A percentile compares a stretch with the other conserved stretches of the same genome.
Conservation (phyloP, 371 early-diverging fungal genomes). For the Mucor irregularis region DNA sequence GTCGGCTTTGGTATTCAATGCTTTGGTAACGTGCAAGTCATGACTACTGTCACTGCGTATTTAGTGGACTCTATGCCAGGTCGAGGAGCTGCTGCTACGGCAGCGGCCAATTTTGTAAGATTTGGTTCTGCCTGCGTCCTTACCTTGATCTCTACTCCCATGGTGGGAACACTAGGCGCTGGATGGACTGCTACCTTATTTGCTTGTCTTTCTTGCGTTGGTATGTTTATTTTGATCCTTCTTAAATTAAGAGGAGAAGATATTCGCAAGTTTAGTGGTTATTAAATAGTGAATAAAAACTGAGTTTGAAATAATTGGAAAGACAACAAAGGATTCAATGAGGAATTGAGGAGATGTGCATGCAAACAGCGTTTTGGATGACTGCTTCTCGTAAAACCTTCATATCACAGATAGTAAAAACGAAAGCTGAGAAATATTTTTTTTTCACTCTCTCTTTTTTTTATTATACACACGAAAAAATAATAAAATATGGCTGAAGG, state of each 20-base stretch:
- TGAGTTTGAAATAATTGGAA: too few relatives aligned
- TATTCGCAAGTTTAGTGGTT: conserved; percentile 11
- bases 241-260: conserved; percentile 14
- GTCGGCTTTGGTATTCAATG: conserved; percentile 44
- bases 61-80: conserved; percentile 43
- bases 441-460: background rate
- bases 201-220: conserved; percentile 12
- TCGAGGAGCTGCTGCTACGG: conserved; percentile 40
- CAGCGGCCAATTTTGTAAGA: conserved; percentile 37
- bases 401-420: conserved; percentile 3
- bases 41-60: conserved; percentile 37
- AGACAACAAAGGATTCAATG: too few relatives aligned
- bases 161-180: conserved; percentile 14
- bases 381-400: too few relatives aligned
- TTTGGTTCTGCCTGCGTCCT: conserved; percentile 41
- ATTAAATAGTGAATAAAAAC: too few relatives aligned
- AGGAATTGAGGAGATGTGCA: too few relatives aligned
- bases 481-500: conserved; percentile 9
- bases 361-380: too few relatives aligned
- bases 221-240: conserved; percentile 9
- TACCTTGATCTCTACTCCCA: conserved; percentile 25
- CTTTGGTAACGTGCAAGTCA: conserved; percentile 44
- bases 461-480: background rate
- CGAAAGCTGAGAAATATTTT: background rate
- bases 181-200: conserved; percentile 18